Evolutionary conservation across 1,284 basidiomycete species (phyloP).

Genomic region (Cryptococcus sp.): DNA sequence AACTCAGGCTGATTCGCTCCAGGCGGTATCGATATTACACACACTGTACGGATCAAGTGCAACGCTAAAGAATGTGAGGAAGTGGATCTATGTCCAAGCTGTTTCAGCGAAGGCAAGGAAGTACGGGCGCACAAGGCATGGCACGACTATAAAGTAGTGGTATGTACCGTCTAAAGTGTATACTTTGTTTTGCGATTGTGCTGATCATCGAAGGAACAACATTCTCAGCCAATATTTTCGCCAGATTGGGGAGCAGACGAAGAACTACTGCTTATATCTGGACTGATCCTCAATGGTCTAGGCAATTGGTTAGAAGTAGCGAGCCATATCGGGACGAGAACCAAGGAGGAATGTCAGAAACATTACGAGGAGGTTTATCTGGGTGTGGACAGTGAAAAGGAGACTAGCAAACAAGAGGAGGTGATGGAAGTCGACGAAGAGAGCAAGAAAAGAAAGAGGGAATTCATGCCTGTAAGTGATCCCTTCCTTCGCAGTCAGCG

Average conservation of each 20-base stretch:
- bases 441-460: constrained; percentile 19
- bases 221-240: constrained; percentile 91
- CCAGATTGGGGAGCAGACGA: constrained; percentile 98
- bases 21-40: constrained; percentile 54
- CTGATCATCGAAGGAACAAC: constrained; percentile 65
- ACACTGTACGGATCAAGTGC: constrained; percentile 87
- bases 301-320: constrained; percentile 98
- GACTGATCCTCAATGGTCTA: constrained; percentile 79
- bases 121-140: constrained; percentile 78
- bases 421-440: constrained; percentile 10
- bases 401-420: constrained; percentile 9
- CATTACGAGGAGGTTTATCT: constrained; percentile 86
- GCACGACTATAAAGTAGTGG: constrained; percentile 90
- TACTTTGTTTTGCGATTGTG: constrained; percentile 1
- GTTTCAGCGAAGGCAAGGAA: constrained; percentile 90
- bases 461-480: constrained; percentile 63
- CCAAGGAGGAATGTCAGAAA: constrained; percentile 87
- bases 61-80: constrained; percentile 76
- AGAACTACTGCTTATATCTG: constrained; percentile 88
- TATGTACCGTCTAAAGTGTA: constrained; percentile 46
- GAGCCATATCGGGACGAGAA: constrained; percentile 89
- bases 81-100: constrained; percentile 79
- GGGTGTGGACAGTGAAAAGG: constrained; percentile 32
- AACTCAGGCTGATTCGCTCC: constrained; percentile 1
- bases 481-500: background rate